These are phyloP conservation scores for Hypoxylon sp. DNA, from an alignment of 2,329 filamentous ascomycete genomes.

Conservation along the genomic window DNA sequence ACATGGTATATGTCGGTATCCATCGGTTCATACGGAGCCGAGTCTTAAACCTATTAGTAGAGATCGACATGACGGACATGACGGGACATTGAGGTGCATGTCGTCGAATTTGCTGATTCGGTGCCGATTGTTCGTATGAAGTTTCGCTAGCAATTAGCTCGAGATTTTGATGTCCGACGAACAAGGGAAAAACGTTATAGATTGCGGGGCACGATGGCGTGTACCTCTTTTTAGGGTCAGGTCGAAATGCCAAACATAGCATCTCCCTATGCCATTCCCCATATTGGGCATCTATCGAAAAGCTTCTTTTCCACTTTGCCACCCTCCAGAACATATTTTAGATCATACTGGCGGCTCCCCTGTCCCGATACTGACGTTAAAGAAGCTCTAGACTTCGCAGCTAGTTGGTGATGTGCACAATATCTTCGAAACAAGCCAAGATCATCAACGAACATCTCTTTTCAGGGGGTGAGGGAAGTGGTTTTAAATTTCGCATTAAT, in stretches of 20 bases:
- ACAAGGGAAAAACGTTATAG: constrained; percentile 18
- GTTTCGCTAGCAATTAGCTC: constrained; percentile 17
- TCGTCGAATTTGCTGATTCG: constrained; percentile 26
- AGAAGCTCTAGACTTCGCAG: background rate
- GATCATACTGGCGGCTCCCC: background rate
- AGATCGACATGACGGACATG: background rate
- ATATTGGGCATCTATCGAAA: constrained; percentile 14
- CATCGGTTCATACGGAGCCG: background rate
- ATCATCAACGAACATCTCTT: background rate
- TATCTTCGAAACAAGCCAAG: constrained; percentile 27
- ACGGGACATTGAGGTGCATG: constrained; percentile 1
- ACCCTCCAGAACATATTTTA: background rate
- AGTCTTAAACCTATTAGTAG: background rate
- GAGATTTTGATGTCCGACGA: background rate
- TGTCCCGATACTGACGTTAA: background rate
- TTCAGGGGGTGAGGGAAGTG: constrained; percentile 8
- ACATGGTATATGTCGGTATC: background rate
- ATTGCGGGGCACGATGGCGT: constrained; percentile 35
- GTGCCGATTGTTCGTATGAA: no score
- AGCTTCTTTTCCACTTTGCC: background rate
- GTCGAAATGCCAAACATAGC: constrained; percentile 20
- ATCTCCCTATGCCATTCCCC: constrained; percentile 33
- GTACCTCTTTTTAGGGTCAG: constrained; percentile 3
- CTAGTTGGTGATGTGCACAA: background rate
- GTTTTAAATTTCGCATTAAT: constrained; percentile 17